Conservation (phyloP, 1,284 basidiomycete genomes). For the Flammula alnicola region DNA sequence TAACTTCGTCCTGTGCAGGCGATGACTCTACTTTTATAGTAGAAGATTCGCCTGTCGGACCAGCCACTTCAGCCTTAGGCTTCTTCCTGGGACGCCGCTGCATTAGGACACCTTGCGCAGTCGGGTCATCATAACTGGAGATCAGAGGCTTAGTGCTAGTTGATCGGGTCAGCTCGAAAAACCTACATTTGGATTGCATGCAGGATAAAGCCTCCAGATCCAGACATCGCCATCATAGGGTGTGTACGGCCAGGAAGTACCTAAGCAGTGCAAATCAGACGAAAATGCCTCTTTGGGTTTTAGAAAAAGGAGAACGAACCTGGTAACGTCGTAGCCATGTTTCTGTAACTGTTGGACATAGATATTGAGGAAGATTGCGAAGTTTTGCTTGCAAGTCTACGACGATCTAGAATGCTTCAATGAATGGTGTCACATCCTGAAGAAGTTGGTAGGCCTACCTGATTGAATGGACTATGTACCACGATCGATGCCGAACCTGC, state of each 20-base stretch:
- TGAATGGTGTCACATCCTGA: not conserved
- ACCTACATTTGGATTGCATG: conserved; percentile 85
- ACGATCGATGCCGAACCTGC: conserved; percentile 88
- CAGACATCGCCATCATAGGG: conserved; percentile 92
- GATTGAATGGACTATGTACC: conserved; percentile 83
- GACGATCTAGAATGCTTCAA: conserved; percentile 52
- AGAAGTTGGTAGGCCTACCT: conserved; percentile 49
- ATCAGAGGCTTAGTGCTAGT: not conserved
- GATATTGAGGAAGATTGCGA: conserved; percentile 68
- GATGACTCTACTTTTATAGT: not conserved
- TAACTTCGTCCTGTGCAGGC: too few species aligned
- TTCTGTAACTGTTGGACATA: conserved; percentile 86
- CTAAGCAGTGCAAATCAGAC: conserved; percentile 28
- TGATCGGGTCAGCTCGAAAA: not conserved
- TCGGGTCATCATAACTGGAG: conserved; percentile 67
- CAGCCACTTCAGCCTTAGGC: conserved; percentile 11
- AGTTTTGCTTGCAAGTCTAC: conserved; percentile 79
- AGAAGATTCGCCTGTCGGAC: not conserved
- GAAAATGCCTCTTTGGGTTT: not conserved
- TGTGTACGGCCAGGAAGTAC: conserved; percentile 95
- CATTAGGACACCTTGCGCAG: conserved; percentile 39
- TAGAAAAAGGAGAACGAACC: conserved; percentile 35
- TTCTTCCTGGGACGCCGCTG: conserved; percentile 31
- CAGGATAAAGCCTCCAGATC: conserved; percentile 88
- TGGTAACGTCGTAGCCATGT: conserved; percentile 93